Conservation (phyloP, 179 eudicot genomes). For the Beta macrorhiza region DNA sequence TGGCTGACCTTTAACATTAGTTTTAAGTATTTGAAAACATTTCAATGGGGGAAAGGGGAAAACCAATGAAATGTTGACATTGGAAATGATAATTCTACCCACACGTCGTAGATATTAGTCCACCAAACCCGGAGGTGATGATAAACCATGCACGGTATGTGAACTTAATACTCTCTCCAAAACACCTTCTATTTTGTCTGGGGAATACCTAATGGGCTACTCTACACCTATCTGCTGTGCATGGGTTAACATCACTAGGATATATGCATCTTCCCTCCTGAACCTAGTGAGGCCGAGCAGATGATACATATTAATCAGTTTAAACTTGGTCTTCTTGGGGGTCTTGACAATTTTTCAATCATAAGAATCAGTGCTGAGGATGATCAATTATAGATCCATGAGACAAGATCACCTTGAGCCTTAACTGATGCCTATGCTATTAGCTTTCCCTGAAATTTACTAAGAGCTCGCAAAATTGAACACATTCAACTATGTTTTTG, state of each 20-base stretch:
- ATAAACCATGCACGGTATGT: no score
- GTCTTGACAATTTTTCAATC: background rate
- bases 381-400: background rate
- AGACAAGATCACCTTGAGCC: background rate
- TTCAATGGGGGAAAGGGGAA: background rate
- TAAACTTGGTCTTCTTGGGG: background rate
- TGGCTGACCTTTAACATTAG: background rate
- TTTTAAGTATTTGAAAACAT: background rate
- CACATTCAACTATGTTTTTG: background rate
- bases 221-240: no score
- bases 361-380: background rate
- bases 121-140: background rate
- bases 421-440: background rate
- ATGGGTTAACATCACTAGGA: no score
- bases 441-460: background rate
- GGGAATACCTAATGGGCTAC: no score
- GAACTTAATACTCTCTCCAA: no score
- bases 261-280: background rate
- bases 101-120: background rate
- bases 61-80: background rate
- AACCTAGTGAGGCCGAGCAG: background rate
- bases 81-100: background rate
- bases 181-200: no score
- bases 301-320: background rate
- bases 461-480: background rate